These are phyloP conservation scores for Trematosphaeria pertusa DNA, from an alignment of 2,329 filamentous ascomycete genomes.

Conservation along the genomic window DNA sequence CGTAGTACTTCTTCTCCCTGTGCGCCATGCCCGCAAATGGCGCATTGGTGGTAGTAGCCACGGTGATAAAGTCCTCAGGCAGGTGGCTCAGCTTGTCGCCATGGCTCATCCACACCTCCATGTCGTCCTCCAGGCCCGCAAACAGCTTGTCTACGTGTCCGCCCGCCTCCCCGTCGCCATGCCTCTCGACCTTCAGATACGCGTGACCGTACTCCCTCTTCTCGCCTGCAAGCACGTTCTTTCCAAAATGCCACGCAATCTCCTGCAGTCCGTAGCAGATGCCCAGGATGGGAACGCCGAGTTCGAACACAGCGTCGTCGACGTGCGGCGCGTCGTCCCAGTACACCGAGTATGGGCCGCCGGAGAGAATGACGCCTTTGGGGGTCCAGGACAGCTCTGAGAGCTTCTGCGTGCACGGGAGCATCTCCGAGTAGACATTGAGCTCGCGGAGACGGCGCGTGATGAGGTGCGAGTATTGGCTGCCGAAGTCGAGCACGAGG, in stretches of 20 bases:
- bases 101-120: conserved; percentile 87
- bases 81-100: conserved; percentile 81
- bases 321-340: conserved; percentile 78
- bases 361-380: conserved; percentile 81
- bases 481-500: conserved; percentile 74
- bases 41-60: conserved; percentile 78
- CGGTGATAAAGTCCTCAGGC: conserved; percentile 73
- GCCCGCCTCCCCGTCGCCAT: conserved; percentile 57
- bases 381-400: conserved; percentile 79
- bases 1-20: conserved; percentile 72
- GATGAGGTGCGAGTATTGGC: conserved; percentile 77
- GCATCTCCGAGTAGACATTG: conserved; percentile 86
- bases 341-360: conserved; percentile 81
- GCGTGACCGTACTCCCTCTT: conserved; percentile 76
- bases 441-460: conserved; percentile 77
- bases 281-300: conserved; percentile 67
- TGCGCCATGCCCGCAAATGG: conserved; percentile 83
- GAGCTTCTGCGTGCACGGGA: conserved; percentile 84
- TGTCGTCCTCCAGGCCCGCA: conserved; percentile 71
- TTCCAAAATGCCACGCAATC: conserved; percentile 73
- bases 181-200: conserved; percentile 66
- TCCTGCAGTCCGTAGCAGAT: conserved; percentile 75
- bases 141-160: conserved; percentile 80
- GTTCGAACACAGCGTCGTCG: conserved; percentile 81
- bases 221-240: conserved; percentile 72